A percentile compares a stretch with the other conserved stretches of the same genome.
Evolutionary conservation across 2,329 filamentous ascomycete genomes (phyloP).

Genomic region (Sphaceloma murrayae): DNA sequence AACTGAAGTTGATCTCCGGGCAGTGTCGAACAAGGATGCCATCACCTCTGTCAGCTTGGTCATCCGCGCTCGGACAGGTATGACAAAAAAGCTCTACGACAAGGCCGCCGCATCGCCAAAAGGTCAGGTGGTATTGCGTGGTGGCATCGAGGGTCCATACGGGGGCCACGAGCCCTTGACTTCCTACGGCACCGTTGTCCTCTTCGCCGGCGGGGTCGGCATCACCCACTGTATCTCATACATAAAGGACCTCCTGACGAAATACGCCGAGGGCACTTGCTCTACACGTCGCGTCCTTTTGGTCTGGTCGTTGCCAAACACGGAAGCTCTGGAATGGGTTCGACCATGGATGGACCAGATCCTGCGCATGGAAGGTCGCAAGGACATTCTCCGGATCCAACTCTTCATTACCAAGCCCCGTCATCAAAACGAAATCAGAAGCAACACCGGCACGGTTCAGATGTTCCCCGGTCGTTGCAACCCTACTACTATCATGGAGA

Average conservation of each 20-base stretch:
- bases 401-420: slow-evolving; percentile 55
- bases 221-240: slow-evolving; percentile 73
- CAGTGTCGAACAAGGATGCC: slow-evolving; percentile 21
- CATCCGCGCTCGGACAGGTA: slow-evolving; percentile 62
- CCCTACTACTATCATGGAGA: slow-evolving; percentile 46
- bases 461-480: slow-evolving; percentile 53
- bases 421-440: slow-evolving; percentile 44
- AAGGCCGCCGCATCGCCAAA: slow-evolving; percentile 53
- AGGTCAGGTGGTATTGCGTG: slow-evolving; percentile 53
- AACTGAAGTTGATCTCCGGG: slow-evolving; percentile 17
- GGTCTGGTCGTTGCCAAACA: slow-evolving; percentile 70
- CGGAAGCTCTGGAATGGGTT: slow-evolving; percentile 56
- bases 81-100: slow-evolving; percentile 61
- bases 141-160: slow-evolving; percentile 68
- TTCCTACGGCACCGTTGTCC: slow-evolving; percentile 67
- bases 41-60: slow-evolving; percentile 55
- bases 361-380: slow-evolving; percentile 48
- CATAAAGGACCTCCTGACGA: slow-evolving; percentile 60
- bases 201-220: slow-evolving; percentile 72
- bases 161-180: slow-evolving; percentile 59
- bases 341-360: slow-evolving; percentile 57
- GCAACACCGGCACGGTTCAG: slow-evolving; percentile 48
- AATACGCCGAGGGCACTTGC: slow-evolving; percentile 58
- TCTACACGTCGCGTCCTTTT: slow-evolving; percentile 63
- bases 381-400: slow-evolving; percentile 50